Evolutionary conservation across 768 basidiomycete species (phyloP).

Genomic region (Filobasidium wieringae): DNA sequence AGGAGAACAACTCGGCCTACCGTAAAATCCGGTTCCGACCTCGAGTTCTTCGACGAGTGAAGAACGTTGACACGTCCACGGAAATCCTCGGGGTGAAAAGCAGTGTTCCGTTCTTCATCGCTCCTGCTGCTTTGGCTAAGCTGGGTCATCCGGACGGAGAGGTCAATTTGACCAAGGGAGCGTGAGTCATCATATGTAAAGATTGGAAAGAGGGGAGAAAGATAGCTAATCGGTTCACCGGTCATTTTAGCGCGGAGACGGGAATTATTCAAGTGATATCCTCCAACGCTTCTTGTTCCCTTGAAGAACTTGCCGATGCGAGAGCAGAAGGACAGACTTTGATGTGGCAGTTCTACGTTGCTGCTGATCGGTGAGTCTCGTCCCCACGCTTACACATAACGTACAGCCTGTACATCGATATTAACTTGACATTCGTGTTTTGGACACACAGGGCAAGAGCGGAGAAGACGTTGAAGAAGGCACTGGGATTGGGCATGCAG

Average conservation of each 20-base stretch:
- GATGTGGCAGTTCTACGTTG: constrained; percentile 30
- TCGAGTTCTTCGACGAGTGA: constrained; percentile 47
- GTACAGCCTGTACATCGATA: neutral
- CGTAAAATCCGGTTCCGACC: constrained; percentile 72
- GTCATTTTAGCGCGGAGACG: constrained; percentile 10
- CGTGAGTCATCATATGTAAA: too few relatives aligned
- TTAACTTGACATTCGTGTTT: neutral
- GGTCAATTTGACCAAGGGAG: constrained; percentile 25
- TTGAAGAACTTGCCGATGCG: constrained; percentile 26
- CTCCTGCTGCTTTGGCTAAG: constrained; percentile 52
- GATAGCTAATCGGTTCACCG: too few relatives aligned
- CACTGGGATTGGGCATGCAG: constrained; percentile 25
- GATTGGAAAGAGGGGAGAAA: too few relatives aligned
- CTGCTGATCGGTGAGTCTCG: constrained; percentile 18
- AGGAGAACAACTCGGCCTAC: constrained; percentile 69
- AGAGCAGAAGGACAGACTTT: constrained; percentile 22
- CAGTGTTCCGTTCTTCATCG: constrained; percentile 69
- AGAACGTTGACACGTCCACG: constrained; percentile 32
- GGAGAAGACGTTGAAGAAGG: constrained; percentile 27
- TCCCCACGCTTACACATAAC: neutral
- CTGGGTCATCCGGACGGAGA: constrained; percentile 19
- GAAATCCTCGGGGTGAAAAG: constrained; percentile 52
- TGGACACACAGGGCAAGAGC: constrained; percentile 18
- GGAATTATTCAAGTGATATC: constrained; percentile 29
- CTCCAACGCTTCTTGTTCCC: constrained; percentile 26